Conservation (phyloP, 2,329 filamentous ascomycete species). For the Tympanopsis confertula region DNA sequence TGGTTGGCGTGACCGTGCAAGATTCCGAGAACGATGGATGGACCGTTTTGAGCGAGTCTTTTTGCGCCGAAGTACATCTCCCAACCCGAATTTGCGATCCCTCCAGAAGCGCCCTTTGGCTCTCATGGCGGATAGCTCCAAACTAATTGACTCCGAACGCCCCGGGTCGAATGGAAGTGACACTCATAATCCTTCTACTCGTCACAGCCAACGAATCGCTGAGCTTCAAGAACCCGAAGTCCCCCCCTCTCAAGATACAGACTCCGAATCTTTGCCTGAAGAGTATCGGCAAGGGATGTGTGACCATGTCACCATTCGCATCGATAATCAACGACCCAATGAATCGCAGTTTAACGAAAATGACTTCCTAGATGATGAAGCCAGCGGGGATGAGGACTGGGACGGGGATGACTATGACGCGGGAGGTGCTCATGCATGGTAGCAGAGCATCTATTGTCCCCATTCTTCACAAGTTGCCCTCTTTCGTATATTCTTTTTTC, state of each 20-base stretch:
- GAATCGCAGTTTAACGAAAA: slow-evolving; percentile 44
- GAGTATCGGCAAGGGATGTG: slow-evolving; percentile 53
- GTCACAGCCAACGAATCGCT: too few relatives aligned
- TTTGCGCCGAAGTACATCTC: slow-evolving; percentile 17
- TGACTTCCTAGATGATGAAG: slow-evolving; percentile 48
- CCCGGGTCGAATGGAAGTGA: too few relatives aligned
- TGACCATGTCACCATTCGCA: slow-evolving; percentile 41
- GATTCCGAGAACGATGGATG: slow-evolving; percentile 1
- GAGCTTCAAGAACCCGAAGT: too few relatives aligned
- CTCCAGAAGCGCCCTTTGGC: slow-evolving; percentile 8
- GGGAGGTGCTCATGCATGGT: slow-evolving; percentile 14
- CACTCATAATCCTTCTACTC: too few relatives aligned
- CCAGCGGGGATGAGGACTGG: slow-evolving; percentile 52
- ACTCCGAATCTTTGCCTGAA: too few relatives aligned
- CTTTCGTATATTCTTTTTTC: too few relatives aligned
- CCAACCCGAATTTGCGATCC: slow-evolving; percentile 14
- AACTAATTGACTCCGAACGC: too few relatives aligned
- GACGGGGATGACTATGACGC: slow-evolving; percentile 31
- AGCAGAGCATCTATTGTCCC: too few relatives aligned
- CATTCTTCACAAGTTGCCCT: too few relatives aligned
- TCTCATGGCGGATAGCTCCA: too few relatives aligned
- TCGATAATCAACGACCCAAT: slow-evolving; percentile 49
- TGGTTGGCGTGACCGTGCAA: neutral
- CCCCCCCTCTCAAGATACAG: too few relatives aligned
- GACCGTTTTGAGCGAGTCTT: slow-evolving; percentile 14